phyloP scores from a whole-genome alignment of 192 early-diverging fungal species.

The Phycomyces blakesleeanus region DNA sequence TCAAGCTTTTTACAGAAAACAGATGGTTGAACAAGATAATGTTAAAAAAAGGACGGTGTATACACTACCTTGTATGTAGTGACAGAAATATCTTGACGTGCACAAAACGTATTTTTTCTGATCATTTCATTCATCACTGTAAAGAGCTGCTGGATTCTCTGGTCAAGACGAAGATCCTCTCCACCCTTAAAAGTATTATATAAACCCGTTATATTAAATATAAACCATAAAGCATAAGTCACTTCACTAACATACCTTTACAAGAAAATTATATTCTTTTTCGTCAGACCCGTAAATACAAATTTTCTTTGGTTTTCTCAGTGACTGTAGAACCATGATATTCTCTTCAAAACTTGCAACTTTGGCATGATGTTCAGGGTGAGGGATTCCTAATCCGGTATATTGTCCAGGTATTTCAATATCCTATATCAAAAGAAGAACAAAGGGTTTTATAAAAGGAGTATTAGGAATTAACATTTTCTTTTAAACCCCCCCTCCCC shows the following conservation, averaged over 20 bases:
- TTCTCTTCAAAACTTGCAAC: conserved; percentile 61
- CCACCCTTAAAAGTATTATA: no score
- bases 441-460: no score
- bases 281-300: conserved; percentile 71
- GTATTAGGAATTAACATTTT: no score
- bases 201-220: not conserved
- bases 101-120: conserved; percentile 46
- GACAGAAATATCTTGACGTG: conserved; percentile 52
- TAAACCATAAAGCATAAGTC: not conserved
- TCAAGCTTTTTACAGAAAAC: no score
- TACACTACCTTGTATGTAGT: conserved; percentile 56
- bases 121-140: conserved; percentile 74
- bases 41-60: no score
- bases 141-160: conserved; percentile 75
- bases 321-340: conserved; percentile 65
- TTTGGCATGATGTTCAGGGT: conserved; percentile 48
- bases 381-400: conserved; percentile 50
- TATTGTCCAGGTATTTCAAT: conserved; percentile 82
- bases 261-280: conserved; percentile 66
- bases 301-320: conserved; percentile 69
- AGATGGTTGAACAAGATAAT: no score
- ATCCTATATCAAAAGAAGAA: conserved; percentile 24
- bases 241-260: conserved; percentile 52
- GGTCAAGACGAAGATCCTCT: conserved; percentile 78
- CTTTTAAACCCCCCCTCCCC: no score